Conservation (phyloP, 2,329 filamentous ascomycete genomes). For the Neofusicoccum parvum region DNA sequence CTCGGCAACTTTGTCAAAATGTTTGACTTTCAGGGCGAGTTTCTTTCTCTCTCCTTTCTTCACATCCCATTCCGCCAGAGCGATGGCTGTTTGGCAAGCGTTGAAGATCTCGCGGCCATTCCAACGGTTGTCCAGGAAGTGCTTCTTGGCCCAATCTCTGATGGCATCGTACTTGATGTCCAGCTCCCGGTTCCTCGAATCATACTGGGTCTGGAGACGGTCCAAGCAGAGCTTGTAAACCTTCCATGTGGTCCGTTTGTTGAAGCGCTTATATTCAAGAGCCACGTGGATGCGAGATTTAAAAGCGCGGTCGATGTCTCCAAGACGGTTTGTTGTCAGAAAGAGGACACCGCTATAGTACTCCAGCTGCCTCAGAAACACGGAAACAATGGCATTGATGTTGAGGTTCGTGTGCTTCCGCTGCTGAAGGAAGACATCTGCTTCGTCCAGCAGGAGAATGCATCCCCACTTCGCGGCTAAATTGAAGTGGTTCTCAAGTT, state of each 20-base stretch:
- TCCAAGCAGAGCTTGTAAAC: background rate
- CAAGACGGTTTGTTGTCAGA: constrained; percentile 38
- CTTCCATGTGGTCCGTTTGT: background rate
- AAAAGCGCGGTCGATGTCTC: constrained; percentile 30
- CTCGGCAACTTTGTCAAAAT: background rate
- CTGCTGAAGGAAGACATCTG: constrained; percentile 18
- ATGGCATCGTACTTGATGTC: background rate
- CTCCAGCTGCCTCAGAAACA: constrained; percentile 13
- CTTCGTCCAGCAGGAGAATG: constrained; percentile 17
- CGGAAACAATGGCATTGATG: constrained; percentile 12
- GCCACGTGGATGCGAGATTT: constrained; percentile 17
- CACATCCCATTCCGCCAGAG: constrained; percentile 22
- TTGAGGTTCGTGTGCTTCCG: background rate
- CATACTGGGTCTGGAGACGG: background rate
- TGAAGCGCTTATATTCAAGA: constrained; percentile 23
- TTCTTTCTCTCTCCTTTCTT: background rate
- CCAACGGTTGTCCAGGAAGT: constrained; percentile 16
- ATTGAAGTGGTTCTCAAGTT: background rate
- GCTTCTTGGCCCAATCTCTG: background rate
- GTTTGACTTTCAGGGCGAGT: background rate
- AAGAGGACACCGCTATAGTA: constrained; percentile 33
- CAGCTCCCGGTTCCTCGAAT: background rate
- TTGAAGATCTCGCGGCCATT: constrained; percentile 27
- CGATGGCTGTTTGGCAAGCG: constrained; percentile 27
- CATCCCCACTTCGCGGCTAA: background rate